Percentiles rank a stretch among this genome's conserved stretches.
phyloP scores from a whole-genome alignment of 2,329 filamentous ascomycete genomes.

The Leptographium wingfieldii region DNA sequence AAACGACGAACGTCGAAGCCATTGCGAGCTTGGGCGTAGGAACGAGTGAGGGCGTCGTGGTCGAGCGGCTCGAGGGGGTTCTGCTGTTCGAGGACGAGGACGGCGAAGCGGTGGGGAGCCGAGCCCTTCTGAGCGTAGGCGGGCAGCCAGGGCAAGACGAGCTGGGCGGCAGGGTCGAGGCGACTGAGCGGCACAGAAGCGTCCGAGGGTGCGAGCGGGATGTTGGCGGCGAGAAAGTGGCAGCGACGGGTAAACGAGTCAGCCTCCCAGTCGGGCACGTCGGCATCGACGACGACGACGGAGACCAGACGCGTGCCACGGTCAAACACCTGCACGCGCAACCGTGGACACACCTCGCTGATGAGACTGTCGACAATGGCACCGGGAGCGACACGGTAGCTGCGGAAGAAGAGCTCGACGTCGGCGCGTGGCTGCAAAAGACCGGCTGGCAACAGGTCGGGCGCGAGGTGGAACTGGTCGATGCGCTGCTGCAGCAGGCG shows the following conservation, averaged over 20 bases:
- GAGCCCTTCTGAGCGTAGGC: slow-evolving; percentile 81
- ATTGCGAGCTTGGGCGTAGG: slow-evolving; percentile 38
- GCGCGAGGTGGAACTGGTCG: slow-evolving; percentile 72
- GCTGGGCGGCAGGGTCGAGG: slow-evolving; percentile 46
- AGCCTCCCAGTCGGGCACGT: slow-evolving; percentile 67
- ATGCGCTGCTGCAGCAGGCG: slow-evolving; percentile 76
- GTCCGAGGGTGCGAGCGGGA: slow-evolving; percentile 38
- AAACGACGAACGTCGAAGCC: slow-evolving; percentile 66
- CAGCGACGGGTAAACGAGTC: slow-evolving; percentile 71
- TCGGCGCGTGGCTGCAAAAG: slow-evolving; percentile 66
- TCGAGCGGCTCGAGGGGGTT: slow-evolving; percentile 35
- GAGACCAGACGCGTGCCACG: slow-evolving; percentile 70
- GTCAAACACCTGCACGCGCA: slow-evolving; percentile 79
- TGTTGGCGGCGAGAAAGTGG: slow-evolving; percentile 70
- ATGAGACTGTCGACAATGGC: slow-evolving; percentile 62
- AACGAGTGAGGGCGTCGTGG: slow-evolving; percentile 33
- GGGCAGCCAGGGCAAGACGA: slow-evolving; percentile 70
- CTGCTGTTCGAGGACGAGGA: slow-evolving; percentile 71
- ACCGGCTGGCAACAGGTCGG: slow-evolving; percentile 60
- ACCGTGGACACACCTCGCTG: slow-evolving; percentile 59
- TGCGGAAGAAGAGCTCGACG: slow-evolving; percentile 69
- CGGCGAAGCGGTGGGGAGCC: slow-evolving; percentile 76
- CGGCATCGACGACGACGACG: slow-evolving; percentile 75
- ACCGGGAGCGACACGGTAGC: slow-evolving; percentile 58
- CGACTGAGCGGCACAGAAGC: slow-evolving; percentile 53